Evolutionary conservation across 2,329 filamentous ascomycete genomes (phyloP), one percentile per base, ranked within the genome.

Genomic region (Fusarium sororula): DNA sequence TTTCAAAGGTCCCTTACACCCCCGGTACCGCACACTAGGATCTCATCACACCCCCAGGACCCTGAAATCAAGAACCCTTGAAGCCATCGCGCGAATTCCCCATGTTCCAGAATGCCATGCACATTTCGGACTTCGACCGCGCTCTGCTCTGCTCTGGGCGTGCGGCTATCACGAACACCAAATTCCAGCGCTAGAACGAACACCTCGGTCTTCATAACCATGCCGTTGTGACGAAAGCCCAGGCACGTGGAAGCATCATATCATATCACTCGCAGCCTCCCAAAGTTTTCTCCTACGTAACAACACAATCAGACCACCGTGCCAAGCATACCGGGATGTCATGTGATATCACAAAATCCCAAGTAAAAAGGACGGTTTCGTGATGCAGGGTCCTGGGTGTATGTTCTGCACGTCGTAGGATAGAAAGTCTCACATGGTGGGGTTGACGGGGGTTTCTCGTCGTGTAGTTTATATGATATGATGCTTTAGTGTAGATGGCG

Each of bases 221-320:
- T 24, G 17, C 35, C 30, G 26, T 53, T 53, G 18, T 70, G 53
- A 50, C 45, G 35, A 57, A 54, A 44, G 6, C 13, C 44, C 37
- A 66, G 32, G 53, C 59, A 70, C 60, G 51, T 70, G 63, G 24
- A 39, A 12, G 17, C 18, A 70, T 70, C 67, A 70, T 70, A 70
- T 70, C 67, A 70, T 70, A 42, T 48, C 24, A 30, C 47, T 63
- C 47, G 28, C 12, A 22, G 35, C 3, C 7, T 5, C 17, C n/a
- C 13, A 20, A 18, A 30, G 15, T 30, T 41, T 30, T 35, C 44
- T 50, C 44, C 32, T 61, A 54, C 66, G 63, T 47, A 55, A 54
- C 5, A 14, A 32, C 3, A 54, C 15, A 28, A 70, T 66, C 59
- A 70, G 67, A 70, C 58, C 67, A 70, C 58, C 48, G 15, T 39